Conservation (phyloP, 805 yeast species). For the Yarrowia divulgata region DNA sequence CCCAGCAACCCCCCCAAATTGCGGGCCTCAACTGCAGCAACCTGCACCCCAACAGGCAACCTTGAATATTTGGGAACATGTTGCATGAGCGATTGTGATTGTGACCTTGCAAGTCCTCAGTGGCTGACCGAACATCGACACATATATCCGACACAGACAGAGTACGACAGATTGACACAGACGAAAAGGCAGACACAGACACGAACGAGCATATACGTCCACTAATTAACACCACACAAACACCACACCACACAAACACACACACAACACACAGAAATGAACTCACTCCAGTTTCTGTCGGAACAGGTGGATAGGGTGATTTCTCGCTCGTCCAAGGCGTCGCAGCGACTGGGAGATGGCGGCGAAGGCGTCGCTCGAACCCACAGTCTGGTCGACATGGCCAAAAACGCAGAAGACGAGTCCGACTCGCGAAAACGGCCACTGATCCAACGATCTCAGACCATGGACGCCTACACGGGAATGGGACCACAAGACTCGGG, state of each 20-base stretch:
- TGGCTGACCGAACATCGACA: slow-evolving; percentile 8
- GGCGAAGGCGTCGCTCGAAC: slow-evolving; percentile 9
- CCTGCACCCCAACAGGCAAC: slow-evolving; percentile 36
- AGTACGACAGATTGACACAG: not conserved
- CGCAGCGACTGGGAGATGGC: slow-evolving; percentile 31
- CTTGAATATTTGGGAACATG: slow-evolving; percentile 31
- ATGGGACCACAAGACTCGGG: slow-evolving; percentile 24
- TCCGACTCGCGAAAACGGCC: slow-evolving; percentile 3
- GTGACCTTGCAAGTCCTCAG: slow-evolving; percentile 34
- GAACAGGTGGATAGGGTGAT: slow-evolving; percentile 46
- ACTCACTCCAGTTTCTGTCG: slow-evolving; percentile 47
- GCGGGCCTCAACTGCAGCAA: slow-evolving; percentile 17
- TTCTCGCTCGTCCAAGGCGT: slow-evolving; percentile 43
- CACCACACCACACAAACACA: not conserved
- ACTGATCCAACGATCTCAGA: slow-evolving; percentile 24
- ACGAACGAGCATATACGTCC: no score
- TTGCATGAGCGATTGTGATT: slow-evolving; percentile 32
- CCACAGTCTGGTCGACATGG: slow-evolving; percentile 26
- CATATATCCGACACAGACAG: not conserved
- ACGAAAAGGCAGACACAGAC: no score
- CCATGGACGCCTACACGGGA: slow-evolving; percentile 35
- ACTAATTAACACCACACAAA: no score
- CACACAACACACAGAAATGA: slow-evolving; percentile 41
- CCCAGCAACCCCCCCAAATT: not conserved
- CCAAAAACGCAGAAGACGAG: slow-evolving; percentile 3